Percentiles rank a stretch among this genome's conserved stretches.
These are phyloP conservation scores for Lactarius tabidus DNA, from an alignment of 768 basidiomycete genomes.

Conservation along the genomic window DNA sequence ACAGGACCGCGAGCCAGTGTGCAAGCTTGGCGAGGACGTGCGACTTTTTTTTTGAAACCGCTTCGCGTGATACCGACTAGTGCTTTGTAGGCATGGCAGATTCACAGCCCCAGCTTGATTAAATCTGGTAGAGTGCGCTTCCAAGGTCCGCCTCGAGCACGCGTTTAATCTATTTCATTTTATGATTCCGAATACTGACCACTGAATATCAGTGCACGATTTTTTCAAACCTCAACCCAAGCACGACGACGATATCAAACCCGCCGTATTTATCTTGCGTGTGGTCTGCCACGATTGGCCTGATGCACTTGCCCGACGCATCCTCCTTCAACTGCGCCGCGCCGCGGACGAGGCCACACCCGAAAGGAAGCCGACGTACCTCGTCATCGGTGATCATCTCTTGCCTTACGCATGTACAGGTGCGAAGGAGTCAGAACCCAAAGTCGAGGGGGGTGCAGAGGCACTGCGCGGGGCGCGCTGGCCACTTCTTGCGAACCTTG, in stretches of 20 bases:
- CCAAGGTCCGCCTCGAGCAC: constrained; percentile 19
- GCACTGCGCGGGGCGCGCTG: constrained; percentile 51
- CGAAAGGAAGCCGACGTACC: constrained; percentile 40
- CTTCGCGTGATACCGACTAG: not conserved
- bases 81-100: constrained; percentile 23
- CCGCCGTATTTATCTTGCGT: constrained; percentile 63
- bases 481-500: constrained; percentile 69
- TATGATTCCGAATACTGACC: not conserved
- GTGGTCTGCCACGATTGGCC: constrained; percentile 80
- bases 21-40: constrained; percentile 43
- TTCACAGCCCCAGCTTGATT: constrained; percentile 24
- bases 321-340: constrained; percentile 43
- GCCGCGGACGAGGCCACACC: constrained; percentile 30
- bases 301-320: constrained; percentile 45
- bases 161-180: not conserved
- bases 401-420: constrained; percentile 59
- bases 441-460: constrained; percentile 46
- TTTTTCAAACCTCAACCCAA: constrained; percentile 61
- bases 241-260: constrained; percentile 35
- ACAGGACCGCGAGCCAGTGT: constrained; percentile 56
- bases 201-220: constrained; percentile 51
- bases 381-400: constrained; percentile 70
- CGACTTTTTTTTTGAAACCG: constrained; percentile 1
- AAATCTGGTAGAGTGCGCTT: constrained; percentile 25
- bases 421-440: constrained; percentile 23